These are phyloP conservation scores for Iberis amara DNA, from an alignment of 441 rosid genomes.

Conservation along the genomic window DNA sequence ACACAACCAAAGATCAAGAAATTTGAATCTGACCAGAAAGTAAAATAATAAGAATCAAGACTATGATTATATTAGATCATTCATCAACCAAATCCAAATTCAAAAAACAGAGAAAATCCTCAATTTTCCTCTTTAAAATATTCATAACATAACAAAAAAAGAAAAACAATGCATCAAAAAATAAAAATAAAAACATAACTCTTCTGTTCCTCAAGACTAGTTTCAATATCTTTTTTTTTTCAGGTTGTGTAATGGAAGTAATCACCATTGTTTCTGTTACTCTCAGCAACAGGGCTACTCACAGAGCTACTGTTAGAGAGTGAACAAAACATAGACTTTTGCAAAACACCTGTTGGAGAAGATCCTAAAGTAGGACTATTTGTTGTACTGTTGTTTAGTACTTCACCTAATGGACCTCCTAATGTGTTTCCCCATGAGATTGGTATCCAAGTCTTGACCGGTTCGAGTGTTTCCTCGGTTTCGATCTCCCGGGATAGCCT, in stretches of 20 bases:
- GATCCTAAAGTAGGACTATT: slow-evolving; percentile 51
- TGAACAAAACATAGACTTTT: slow-evolving; percentile 50
- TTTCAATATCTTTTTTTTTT: slow-evolving; percentile 1
- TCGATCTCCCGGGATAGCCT: slow-evolving; percentile 47
- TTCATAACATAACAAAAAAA: not conserved
- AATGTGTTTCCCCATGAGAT: slow-evolving; percentile 61
- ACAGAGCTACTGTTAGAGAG: slow-evolving; percentile 74
- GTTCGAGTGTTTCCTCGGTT: slow-evolving; percentile 33
- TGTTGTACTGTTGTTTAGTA: slow-evolving; percentile 46
- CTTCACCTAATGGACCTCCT: slow-evolving; percentile 88
- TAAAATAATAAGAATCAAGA: too few relatives aligned
- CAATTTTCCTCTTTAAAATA: slow-evolving; percentile 13
- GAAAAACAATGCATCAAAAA: not conserved
- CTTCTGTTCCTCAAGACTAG: too few relatives aligned
- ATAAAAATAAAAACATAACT: not conserved
- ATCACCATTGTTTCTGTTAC: slow-evolving; percentile 37
- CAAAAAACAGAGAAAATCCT: too few relatives aligned
- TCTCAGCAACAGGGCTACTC: slow-evolving; percentile 54
- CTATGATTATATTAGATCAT: too few relatives aligned
- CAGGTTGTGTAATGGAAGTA: slow-evolving; percentile 31
- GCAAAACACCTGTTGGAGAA: slow-evolving; percentile 72
- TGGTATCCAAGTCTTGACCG: slow-evolving; percentile 58
- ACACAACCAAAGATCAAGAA: too few relatives aligned
- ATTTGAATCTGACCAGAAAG: too few relatives aligned
- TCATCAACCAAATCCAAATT: too few relatives aligned